Base-by-base conservation (phyloP, 495 filamentous ascomycete species). In the Symbiotaphrina buchneri region DNA sequence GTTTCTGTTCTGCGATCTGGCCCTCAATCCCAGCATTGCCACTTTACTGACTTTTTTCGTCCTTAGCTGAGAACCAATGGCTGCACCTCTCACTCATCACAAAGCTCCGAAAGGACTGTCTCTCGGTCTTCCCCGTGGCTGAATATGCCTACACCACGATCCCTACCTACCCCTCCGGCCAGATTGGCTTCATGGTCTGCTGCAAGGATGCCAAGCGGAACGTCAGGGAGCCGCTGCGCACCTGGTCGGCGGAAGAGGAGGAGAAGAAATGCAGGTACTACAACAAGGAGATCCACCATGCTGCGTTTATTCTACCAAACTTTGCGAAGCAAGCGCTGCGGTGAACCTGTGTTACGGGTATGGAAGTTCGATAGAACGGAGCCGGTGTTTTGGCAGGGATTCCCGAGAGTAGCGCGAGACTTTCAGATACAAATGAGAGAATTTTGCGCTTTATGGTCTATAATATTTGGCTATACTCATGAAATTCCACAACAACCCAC, bases 111-210 rank as follows among this genome's bases (percentile, higher is more conserved):
- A 90, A 94, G 65, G 60, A 82, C 45, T 95, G 90, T 73, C 69
- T 72, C 41, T 80, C 93, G 57, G 78, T 99, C 54, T 99, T 99
- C 71, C 84, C 90, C 30, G 73, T 74, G 35, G 90, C 73, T 51
- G 90, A 95, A 58, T 99, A 95, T 64, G 90, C 79, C 40, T 99
- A 92, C 71, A 95, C 90, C 42, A 94, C 85, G 46, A 99, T 95
- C 58, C 90, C 90, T 34, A 99, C 90, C 47, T 99, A 99, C 64
- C 90, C 90, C 35, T 87, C 79, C 35, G 90, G 90, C 52, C 85
- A 94, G 63, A 99, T 99, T 48, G 90, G 90, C 52, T 99, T 95
- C 71, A 92, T 95, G 82, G 80, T 99, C 40, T 95, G 87, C 71
- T 77, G 63, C 71, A 95, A 95, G 69, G 87, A 95, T 47, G 61